A percentile compares a stretch with the other conserved stretches of the same genome.
Conservation (phyloP, 2,329 filamentous ascomycete species). For the Botryotinia convoluta region DNA sequence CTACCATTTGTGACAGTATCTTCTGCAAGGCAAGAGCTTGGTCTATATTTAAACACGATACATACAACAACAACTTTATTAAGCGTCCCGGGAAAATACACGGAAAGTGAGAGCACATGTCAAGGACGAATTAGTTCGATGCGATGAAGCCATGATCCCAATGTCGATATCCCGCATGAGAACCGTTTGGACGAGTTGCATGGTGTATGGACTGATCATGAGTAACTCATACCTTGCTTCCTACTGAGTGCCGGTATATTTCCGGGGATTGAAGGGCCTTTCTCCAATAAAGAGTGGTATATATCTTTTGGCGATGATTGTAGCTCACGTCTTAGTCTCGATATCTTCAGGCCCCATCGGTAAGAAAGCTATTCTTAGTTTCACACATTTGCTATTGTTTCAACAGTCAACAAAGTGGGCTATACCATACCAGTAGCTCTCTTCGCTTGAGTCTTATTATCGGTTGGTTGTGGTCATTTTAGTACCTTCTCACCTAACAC, state of each 20-base stretch:
- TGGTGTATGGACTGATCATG: neutral
- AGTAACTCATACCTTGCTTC: conserved; percentile 30
- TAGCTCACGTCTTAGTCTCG: conserved; percentile 31
- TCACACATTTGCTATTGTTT: neutral
- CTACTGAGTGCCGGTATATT: conserved; percentile 50
- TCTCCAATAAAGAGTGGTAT: conserved; percentile 41
- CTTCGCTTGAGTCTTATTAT: conserved; percentile 32
- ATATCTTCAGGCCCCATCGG: neutral
- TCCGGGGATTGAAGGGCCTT: conserved; percentile 46
- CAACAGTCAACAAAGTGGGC: conserved; percentile 31
- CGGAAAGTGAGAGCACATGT: neutral
- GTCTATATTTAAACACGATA: neutral
- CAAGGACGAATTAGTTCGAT: neutral
- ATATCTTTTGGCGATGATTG: conserved; percentile 42
- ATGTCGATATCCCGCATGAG: conserved; percentile 24
- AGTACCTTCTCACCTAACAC: conserved; percentile 33
- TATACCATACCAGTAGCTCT: conserved; percentile 33
- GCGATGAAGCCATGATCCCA: conserved; percentile 33
- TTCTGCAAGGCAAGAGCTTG: neutral
- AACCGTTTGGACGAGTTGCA: conserved; percentile 17
- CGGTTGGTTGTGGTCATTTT: conserved; percentile 39
- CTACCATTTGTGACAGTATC: neutral
- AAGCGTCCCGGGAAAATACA: neutral
- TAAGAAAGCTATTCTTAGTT: neutral
- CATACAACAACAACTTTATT: neutral